A percentile compares a stretch with the other conserved stretches of the same genome.
Evolutionary conservation across 2,329 filamentous ascomycete species (phyloP).

Genomic region (Neofusicoccum kwambonambiense): DNA sequence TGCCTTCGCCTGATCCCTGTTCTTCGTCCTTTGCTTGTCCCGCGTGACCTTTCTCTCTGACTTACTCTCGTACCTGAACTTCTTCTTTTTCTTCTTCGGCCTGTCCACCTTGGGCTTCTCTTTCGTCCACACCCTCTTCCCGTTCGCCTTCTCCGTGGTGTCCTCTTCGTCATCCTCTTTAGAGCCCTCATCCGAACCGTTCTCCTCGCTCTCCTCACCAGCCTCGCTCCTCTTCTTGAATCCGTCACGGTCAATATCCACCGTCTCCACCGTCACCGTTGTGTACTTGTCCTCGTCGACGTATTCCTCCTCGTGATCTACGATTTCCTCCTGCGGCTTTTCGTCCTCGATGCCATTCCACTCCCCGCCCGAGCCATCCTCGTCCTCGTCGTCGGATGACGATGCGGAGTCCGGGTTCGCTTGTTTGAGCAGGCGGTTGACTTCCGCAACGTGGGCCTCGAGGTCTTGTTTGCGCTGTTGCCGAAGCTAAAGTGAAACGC

Average conservation of each 20-base stretch:
- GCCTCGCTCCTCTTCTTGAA: constrained; percentile 56
- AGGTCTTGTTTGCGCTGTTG: constrained; percentile 80
- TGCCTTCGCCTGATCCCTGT: constrained; percentile 66
- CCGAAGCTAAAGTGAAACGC: constrained; percentile 61
- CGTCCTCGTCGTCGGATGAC: constrained; percentile 33
- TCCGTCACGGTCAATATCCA: constrained; percentile 74
- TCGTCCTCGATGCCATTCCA: constrained; percentile 61
- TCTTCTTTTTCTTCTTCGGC: constrained; percentile 79
- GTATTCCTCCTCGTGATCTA: constrained; percentile 89
- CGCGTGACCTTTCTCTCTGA: constrained; percentile 66
- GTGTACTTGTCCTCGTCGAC: constrained; percentile 95
- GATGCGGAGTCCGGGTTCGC: constrained; percentile 45
- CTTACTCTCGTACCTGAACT: constrained; percentile 92
- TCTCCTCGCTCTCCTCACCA: constrained; percentile 32
- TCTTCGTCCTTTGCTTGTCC: constrained; percentile 65
- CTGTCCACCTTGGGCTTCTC: constrained; percentile 47
- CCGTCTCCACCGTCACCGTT: constrained; percentile 88
- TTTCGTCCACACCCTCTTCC: constrained; percentile 52
- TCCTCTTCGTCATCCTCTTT: constrained; percentile 33
- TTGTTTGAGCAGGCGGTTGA: constrained; percentile 68
- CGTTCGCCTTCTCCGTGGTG: constrained; percentile 41
- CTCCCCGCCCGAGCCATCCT: constrained; percentile 41
- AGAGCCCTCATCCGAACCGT: constrained; percentile 24
- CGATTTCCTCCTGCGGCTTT: constrained; percentile 49
- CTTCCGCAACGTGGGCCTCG: constrained; percentile 74